Evolutionary conservation across 129 eudicot species (phyloP).

Genomic region (carrot (Daucus carota)): DH1_v3.0 NC_030387.2:3776001-3776500

Average conservation of each 20-base stretch:
- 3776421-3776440: constrained; percentile 7
- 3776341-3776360: constrained; percentile 95
- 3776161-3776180: background rate
- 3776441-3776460: constrained; percentile 99
- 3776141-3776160: background rate
- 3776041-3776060: background rate
- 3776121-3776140: background rate
- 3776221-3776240: background rate
- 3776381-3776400: background rate
- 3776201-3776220: background rate
- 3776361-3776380: constrained; percentile 11
- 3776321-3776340: constrained; percentile 96
- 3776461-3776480: constrained; percentile 95
- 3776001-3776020: background rate
- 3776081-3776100: background rate
- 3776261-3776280: constrained; percentile 77
- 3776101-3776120: background rate
- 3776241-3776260: background rate
- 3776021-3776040: background rate
- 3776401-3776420: background rate
- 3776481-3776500: constrained; percentile 98
- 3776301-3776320: constrained; percentile 70
- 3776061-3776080: background rate
- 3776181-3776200: background rate
- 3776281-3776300: constrained; percentile 94